Evolutionary conservation across 345 rosid species (phyloP).

Genomic region (Rubroshorea leprosula): DNA sequence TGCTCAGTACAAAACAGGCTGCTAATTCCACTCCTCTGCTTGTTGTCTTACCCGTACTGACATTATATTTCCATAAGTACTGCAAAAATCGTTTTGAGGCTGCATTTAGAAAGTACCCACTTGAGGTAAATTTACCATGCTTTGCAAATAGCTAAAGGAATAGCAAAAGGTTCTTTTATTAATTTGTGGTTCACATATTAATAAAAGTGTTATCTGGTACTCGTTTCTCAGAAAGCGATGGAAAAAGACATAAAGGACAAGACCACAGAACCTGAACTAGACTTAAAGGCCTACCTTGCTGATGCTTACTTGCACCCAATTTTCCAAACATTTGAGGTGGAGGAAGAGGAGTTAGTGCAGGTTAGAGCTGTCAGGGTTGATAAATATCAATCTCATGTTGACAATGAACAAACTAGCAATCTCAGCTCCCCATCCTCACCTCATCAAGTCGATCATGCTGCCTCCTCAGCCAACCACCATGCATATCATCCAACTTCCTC

Average conservation of each 20-base stretch:
- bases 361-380: slow-evolving; percentile 28
- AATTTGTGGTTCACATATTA: neutral
- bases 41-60: slow-evolving; percentile 65
- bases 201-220: slow-evolving; percentile 3
- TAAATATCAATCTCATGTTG: slow-evolving; percentile 28
- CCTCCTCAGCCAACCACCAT: slow-evolving; percentile 25
- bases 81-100: slow-evolving; percentile 93
- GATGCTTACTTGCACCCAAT: slow-evolving; percentile 96
- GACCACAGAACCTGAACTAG: slow-evolving; percentile 47
- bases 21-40: slow-evolving; percentile 89
- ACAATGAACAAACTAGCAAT: slow-evolving; percentile 37
- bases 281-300: slow-evolving; percentile 63
- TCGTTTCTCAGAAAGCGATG: slow-evolving; percentile 75
- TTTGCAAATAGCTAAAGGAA: neutral
- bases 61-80: slow-evolving; percentile 79
- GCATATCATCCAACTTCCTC: slow-evolving; percentile 31
- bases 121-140: slow-evolving; percentile 51
- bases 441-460: slow-evolving; percentile 23
- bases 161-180: neutral
- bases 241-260: slow-evolving; percentile 61
- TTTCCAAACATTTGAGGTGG: slow-evolving; percentile 65
- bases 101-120: slow-evolving; percentile 82
- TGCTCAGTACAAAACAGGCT: slow-evolving; percentile 84
- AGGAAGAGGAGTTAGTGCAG: slow-evolving; percentile 42
- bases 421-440: slow-evolving; percentile 53